A percentile compares a stretch with the other conserved stretches of the same genome.
Conservation (phyloP, 1,139 yeast genomes). For the Pichia sp. region DNA sequence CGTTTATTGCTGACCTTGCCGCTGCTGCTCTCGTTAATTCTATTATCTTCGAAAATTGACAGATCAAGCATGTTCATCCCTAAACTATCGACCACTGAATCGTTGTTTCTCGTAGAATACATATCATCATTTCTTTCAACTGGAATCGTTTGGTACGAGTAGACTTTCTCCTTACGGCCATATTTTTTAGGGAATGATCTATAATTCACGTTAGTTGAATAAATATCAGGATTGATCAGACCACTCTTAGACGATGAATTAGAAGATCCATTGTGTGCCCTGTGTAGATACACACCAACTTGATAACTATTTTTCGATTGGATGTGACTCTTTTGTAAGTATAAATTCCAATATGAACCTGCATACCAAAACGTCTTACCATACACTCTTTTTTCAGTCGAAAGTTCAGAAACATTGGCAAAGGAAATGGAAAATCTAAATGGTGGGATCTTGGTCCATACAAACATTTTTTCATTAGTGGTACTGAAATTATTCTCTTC, state of each 20-base stretch:
- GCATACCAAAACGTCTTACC: constrained; percentile 55
- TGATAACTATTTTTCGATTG: constrained; percentile 42
- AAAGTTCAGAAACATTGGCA: constrained; percentile 43
- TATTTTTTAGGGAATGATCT: constrained; percentile 22
- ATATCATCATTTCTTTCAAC: neutral
- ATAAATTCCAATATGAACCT: constrained; percentile 56
- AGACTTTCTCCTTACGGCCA: constrained; percentile 2
- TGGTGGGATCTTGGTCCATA: constrained; percentile 48
- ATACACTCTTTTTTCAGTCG: constrained; percentile 45
- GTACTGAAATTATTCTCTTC: constrained; percentile 5
- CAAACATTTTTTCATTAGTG: constrained; percentile 23
- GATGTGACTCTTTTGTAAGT: constrained; percentile 44
- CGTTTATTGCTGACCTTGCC: neutral
- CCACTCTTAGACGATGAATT: constrained; percentile 37
- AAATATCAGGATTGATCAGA: constrained; percentile 36
- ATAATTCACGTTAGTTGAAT: constrained; percentile 27
- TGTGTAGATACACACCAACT: constrained; percentile 52
- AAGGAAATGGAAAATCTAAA: constrained; percentile 52
- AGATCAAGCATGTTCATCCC: constrained; percentile 7
- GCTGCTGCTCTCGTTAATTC: neutral
- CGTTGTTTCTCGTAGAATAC: neutral
- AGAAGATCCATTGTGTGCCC: constrained; percentile 38
- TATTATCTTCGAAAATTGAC: constrained; percentile 12
- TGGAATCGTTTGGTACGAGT: constrained; percentile 2
- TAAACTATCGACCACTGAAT: constrained; percentile 17